phyloP scores from a whole-genome alignment of 208 protist species.

The Endotrypanum monterogeii region DNA sequence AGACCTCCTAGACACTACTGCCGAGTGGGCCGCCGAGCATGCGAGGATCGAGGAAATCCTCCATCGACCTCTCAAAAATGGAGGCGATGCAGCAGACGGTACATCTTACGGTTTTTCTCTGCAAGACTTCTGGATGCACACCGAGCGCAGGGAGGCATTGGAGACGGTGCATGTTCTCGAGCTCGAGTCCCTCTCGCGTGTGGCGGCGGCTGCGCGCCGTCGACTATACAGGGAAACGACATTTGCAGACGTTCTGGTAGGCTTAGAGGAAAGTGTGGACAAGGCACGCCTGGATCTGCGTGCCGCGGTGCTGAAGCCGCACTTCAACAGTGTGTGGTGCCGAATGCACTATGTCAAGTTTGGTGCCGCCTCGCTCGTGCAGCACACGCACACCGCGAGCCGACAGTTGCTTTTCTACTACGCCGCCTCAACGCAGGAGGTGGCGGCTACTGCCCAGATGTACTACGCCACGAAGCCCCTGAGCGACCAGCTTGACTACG shows the following conservation, averaged over 20 bases:
- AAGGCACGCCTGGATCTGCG: conserved; percentile 61
- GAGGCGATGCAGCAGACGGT: conserved; percentile 12
- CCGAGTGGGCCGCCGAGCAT: conserved; percentile 80
- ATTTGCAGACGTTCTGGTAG: conserved; percentile 35
- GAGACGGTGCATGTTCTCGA: conserved; percentile 79
- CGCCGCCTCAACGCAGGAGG: conserved; percentile 58
- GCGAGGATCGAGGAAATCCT: conserved; percentile 48
- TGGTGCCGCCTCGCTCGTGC: conserved; percentile 64
- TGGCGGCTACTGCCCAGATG: conserved; percentile 72
- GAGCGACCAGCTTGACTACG: conserved; percentile 75
- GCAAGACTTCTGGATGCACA: conserved; percentile 79
- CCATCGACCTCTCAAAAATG: conserved; percentile 25
- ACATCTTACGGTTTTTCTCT: conserved; percentile 47
- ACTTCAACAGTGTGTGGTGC: conserved; percentile 73
- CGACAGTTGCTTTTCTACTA: conserved; percentile 81
- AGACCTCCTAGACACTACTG: conserved; percentile 58
- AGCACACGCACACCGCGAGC: conserved; percentile 73
- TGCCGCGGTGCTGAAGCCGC: conserved; percentile 56
- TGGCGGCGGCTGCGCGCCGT: conserved; percentile 61
- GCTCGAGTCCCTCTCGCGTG: conserved; percentile 44
- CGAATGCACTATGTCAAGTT: conserved; percentile 87
- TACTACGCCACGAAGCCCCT: conserved; percentile 86
- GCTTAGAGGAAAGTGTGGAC: conserved; percentile 52
- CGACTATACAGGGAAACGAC: conserved; percentile 46
- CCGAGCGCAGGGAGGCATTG: conserved; percentile 71